These are phyloP conservation scores for Tetradesmus obliquus DNA, from an alignment of 139 green algal genomes.

Conservation along the genomic window DNA sequence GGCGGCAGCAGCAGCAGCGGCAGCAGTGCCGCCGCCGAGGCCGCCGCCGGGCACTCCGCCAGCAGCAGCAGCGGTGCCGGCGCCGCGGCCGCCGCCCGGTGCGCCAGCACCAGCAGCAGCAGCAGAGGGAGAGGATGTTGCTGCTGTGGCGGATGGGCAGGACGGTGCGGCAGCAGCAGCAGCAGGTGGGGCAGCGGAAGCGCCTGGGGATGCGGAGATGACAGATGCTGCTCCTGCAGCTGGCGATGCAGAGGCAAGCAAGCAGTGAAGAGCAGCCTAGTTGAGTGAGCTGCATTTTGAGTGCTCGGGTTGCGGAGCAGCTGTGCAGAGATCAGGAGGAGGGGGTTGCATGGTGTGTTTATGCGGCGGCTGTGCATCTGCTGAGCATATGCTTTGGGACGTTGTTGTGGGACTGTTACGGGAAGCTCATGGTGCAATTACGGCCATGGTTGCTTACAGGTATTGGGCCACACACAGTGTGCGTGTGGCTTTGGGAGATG, in stretches of 20 bases:
- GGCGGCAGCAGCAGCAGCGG: conserved; percentile 28
- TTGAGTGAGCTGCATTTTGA: neutral
- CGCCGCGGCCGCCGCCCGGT: neutral
- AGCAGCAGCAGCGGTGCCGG: neutral
- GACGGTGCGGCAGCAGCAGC: neutral
- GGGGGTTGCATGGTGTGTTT: too few relatives aligned
- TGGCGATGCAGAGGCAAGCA: neutral
- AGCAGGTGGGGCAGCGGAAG: neutral
- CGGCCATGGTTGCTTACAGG: too few relatives aligned
- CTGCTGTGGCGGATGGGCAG: conserved; percentile 4
- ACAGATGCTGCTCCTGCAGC: neutral
- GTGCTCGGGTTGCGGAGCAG: neutral
- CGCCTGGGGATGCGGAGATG: neutral
- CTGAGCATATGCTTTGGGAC: too few relatives aligned
- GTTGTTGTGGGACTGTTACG: too few relatives aligned
- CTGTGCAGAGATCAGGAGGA: too few relatives aligned
- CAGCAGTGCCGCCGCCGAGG: neutral
- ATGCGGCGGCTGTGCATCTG: too few relatives aligned
- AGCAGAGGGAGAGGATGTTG: neutral
- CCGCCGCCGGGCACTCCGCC: neutral
- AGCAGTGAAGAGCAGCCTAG: neutral
- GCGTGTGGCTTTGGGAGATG: too few relatives aligned
- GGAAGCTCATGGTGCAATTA: too few relatives aligned
- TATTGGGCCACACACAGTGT: too few relatives aligned
- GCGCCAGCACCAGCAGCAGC: neutral